phyloP scores from a whole-genome alignment of 1,139 yeast species.

The Suhomyces yuchorum region DNA sequence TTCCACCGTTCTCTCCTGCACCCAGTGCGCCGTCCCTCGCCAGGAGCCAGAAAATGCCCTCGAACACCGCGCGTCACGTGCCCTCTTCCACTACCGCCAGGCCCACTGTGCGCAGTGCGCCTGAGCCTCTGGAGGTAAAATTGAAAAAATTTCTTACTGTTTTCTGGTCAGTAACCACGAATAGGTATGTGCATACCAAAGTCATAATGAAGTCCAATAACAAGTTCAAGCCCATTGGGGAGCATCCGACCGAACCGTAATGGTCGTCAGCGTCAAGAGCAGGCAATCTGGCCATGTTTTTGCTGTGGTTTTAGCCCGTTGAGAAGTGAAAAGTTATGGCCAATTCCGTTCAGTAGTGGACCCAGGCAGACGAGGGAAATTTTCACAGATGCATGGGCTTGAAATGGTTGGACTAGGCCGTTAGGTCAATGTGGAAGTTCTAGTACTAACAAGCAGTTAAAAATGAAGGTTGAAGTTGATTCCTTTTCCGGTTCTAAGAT shows the following conservation, averaged over 20 bases:
- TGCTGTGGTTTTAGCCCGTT: neutral
- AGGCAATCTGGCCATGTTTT: no score
- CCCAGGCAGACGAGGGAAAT: no score
- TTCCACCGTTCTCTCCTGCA: neutral
- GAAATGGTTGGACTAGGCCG: no score
- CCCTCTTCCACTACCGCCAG: neutral
- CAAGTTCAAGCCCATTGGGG: neutral
- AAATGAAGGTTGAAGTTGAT: constrained; percentile 99
- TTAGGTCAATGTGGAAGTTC: no score
- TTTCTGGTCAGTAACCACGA: constrained; percentile 17
- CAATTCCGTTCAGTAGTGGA: neutral
- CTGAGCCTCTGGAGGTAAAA: constrained; percentile 14
- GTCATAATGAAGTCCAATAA: neutral
- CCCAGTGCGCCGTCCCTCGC: neutral
- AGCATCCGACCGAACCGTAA: neutral
- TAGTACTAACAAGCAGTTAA: constrained; percentile 31
- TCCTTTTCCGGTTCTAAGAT: constrained; percentile 99
- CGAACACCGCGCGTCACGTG: constrained; percentile 8
- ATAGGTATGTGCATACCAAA: constrained; percentile 17
- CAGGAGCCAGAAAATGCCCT: no score
- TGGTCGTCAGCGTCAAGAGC: neutral
- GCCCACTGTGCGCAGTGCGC: constrained; percentile 9
- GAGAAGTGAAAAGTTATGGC: neutral
- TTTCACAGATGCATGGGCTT: no score
- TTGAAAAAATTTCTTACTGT: constrained; percentile 18